Conservation (phyloP, 257 asterid species). For the Solanum rostratum region DNA sequence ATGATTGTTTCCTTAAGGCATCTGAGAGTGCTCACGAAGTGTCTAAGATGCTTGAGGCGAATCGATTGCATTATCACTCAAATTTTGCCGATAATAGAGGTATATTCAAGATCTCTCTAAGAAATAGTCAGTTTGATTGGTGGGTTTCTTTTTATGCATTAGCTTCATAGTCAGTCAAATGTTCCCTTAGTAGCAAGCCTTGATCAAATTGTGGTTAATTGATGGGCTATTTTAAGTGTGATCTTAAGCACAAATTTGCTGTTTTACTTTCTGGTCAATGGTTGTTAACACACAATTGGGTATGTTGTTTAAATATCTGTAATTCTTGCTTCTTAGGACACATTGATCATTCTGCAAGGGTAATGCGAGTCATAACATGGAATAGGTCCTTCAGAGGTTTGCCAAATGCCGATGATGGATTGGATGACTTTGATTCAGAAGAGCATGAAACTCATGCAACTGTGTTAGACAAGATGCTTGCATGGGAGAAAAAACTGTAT, state of each 20-base stretch:
- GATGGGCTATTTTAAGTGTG: neutral
- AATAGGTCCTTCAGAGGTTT: constrained; percentile 82
- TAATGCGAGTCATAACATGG: constrained; percentile 98
- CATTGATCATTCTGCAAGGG: constrained; percentile 87
- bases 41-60: constrained; percentile 87
- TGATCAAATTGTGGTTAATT: neutral
- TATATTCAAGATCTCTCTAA: constrained; percentile 3
- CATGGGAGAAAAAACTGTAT: constrained; percentile 98
- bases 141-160: neutral
- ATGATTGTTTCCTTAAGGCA: constrained; percentile 87
- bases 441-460: constrained; percentile 96
- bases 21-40: constrained; percentile 90
- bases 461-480: constrained; percentile 97
- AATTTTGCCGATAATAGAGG: constrained; percentile 89
- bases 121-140: neutral
- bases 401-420: constrained; percentile 39
- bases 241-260: neutral
- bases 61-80: constrained; percentile 91
- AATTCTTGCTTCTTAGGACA: constrained; percentile 41
- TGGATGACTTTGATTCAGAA: constrained; percentile 77
- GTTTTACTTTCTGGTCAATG: neutral
- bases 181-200: neutral
- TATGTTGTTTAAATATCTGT: neutral
- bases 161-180: neutral
- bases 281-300: neutral